Evolutionary conservation across 306 rosid species (phyloP), one percentile per base, ranked within the genome.

Genomic region (Acacia crassicarpa): DNA sequence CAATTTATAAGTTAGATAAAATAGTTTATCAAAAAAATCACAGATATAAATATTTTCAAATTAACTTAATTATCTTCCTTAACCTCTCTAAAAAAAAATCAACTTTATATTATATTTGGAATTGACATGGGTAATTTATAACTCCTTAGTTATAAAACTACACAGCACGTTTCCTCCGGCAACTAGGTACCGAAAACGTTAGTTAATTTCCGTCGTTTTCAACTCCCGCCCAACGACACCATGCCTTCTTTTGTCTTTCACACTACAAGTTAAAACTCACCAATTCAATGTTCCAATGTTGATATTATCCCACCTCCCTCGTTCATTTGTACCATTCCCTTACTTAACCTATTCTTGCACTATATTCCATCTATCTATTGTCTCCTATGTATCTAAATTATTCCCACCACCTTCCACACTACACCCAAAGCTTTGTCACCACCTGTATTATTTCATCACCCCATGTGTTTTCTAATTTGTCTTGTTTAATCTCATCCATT

Each of bases 201-300:
- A 33, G 88, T 76, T 51, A 69, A 76, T 49, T 49, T 76, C 59
- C 67, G 63, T 84, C 74, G 62, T 11, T 75, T 33, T 73, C 62
- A 53, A 13, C 27, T 35, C 67, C 49, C 17, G 30, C 35, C 81
- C 68, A 63, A 75, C 51, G 70, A 74, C 33, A 78, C 46, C 0
- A 38, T 22, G 67, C 66, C 58, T 19, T 17, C 19, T 51, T 17
- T 19, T 53, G 59, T 53, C 23, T 53, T 8, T 22, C 10, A 19
- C 59, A 20, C 59, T 53, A 53, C 58, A 53, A 6, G 59, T 19
- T 53, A 53, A 53, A 53, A 53, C 6, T 6, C n/a, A 53, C 19
- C 7, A 53, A 17, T 53, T 53, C 59, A 53, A 53, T 19, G 59
- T 19, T 19, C 23, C 59, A 17, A 19, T 4, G 56, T 53, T 53